Conservation (phyloP, 2,329 filamentous ascomycete genomes). For the Fusarium papillatum region DNA sequence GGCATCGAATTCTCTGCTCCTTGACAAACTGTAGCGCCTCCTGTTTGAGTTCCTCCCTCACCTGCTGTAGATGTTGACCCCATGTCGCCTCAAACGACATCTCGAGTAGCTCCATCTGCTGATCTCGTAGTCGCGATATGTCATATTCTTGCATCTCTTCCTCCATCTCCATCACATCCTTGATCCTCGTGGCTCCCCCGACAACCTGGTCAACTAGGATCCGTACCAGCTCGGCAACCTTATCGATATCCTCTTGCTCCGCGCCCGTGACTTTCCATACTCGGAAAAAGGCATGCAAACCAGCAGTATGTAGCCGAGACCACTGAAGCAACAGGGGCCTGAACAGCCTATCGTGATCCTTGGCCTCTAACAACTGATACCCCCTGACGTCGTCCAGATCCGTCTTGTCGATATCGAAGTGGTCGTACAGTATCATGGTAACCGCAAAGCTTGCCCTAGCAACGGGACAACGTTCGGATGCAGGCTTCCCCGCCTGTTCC, state of each 20-base stretch:
- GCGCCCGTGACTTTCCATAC: slow-evolving; percentile 94
- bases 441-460: slow-evolving; percentile 89
- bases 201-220: slow-evolving; percentile 93
- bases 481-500: slow-evolving; percentile 84
- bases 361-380: slow-evolving; percentile 80
- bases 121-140: slow-evolving; percentile 80
- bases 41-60: slow-evolving; percentile 91
- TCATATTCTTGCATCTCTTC: slow-evolving; percentile 91
- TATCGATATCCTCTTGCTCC: slow-evolving; percentile 88
- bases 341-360: slow-evolving; percentile 89
- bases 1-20: slow-evolving; percentile 92
- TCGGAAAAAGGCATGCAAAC: slow-evolving; percentile 88
- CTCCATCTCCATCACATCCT: slow-evolving; percentile 89
- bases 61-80: slow-evolving; percentile 89
- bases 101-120: slow-evolving; percentile 95
- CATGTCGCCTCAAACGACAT: slow-evolving; percentile 94
- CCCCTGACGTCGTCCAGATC: slow-evolving; percentile 84
- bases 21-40: slow-evolving; percentile 97
- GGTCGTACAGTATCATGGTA: slow-evolving; percentile 91
- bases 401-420: slow-evolving; percentile 92
- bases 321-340: slow-evolving; percentile 91
- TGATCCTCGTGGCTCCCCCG: slow-evolving; percentile 83
- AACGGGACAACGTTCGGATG: slow-evolving; percentile 85
- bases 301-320: slow-evolving; percentile 89
- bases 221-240: slow-evolving; percentile 90